Percentiles rank a stretch among this genome's conserved stretches.
Evolutionary conservation across 108 stramenopile species (phyloP).

Genomic region (Pseudonitzschia multistriata): DNA sequence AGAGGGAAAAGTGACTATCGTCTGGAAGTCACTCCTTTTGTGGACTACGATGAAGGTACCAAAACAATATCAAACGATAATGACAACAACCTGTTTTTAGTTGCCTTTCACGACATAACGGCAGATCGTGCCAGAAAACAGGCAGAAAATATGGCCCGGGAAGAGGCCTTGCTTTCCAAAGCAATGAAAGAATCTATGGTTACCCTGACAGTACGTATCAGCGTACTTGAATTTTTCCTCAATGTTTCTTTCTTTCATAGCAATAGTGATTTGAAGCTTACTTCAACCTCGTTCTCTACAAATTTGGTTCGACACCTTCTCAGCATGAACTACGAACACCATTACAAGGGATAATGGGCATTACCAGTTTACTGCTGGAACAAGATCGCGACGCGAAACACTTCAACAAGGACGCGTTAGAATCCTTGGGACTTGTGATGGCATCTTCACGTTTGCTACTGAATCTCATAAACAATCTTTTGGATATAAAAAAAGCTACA

Average conservation of each 20-base stretch:
- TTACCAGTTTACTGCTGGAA: constrained; percentile 17
- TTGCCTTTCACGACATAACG: constrained; percentile 14
- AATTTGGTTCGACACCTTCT: neutral
- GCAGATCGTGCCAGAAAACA: constrained; percentile 10
- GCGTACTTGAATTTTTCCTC: neutral
- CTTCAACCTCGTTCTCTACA: neutral
- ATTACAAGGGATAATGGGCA: constrained; percentile 24
- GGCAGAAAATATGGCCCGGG: constrained; percentile 5
- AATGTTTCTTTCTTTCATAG: neutral
- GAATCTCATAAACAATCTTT: constrained; percentile 25
- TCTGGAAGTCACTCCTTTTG: constrained; percentile 2
- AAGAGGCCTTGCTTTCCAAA: constrained; percentile 15
- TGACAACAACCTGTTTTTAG: neutral
- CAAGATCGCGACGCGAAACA: neutral
- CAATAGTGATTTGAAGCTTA: no score
- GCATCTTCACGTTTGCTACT: constrained; percentile 14
- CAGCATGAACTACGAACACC: constrained; percentile 21
- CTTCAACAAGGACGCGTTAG: neutral
- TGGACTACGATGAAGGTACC: neutral
- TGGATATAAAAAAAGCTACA: neutral
- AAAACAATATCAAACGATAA: neutral
- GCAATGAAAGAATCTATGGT: constrained; percentile 20
- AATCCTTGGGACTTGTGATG: constrained; percentile 10
- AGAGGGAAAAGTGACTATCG: neutral
- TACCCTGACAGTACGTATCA: neutral